A percentile compares a stretch with the other conserved stretches of the same genome.
Evolutionary conservation across 148 eudicot species (phyloP).

Genomic region (Drosera capensis): DNA sequence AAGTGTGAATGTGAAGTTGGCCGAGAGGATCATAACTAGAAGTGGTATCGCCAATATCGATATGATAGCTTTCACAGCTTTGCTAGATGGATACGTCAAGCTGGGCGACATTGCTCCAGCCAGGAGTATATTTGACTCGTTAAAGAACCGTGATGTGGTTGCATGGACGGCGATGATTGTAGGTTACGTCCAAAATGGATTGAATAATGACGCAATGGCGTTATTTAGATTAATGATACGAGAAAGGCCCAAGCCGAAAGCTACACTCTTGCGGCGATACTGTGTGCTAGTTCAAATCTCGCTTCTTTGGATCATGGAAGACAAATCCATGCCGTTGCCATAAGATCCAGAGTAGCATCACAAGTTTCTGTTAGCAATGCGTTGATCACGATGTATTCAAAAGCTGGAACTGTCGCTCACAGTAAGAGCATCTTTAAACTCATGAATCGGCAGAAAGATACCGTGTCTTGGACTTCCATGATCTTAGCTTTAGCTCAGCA

Average conservation of each 20-base stretch:
- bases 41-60: conserved; percentile 17
- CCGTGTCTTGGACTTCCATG: conserved; percentile 35
- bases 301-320: conserved; percentile 28
- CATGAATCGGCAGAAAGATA: conserved; percentile 9
- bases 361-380: conserved; percentile 26
- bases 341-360: conserved; percentile 17
- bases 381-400: conserved; percentile 28
- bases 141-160: conserved; percentile 21
- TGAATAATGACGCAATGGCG: conserved; percentile 18
- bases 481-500: conserved; percentile 34
- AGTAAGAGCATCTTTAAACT: conserved; percentile 19
- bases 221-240: conserved; percentile 23
- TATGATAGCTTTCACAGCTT: conserved; percentile 29
- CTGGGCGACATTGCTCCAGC: conserved; percentile 26
- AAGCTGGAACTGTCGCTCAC: conserved; percentile 15
- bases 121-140: conserved; percentile 22
- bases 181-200: conserved; percentile 25
- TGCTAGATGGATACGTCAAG: conserved; percentile 32
- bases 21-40: conserved; percentile 17
- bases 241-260: conserved; percentile 29
- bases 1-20: conserved; percentile 26
- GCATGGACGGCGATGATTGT: conserved; percentile 39
- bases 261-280: conserved; percentile 25
- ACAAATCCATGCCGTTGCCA: conserved; percentile 24
- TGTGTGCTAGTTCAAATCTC: conserved; percentile 20